phyloP scores from a whole-genome alignment of 148 eudicot species.

The Mesembryanthemum crystallinum region DNA sequence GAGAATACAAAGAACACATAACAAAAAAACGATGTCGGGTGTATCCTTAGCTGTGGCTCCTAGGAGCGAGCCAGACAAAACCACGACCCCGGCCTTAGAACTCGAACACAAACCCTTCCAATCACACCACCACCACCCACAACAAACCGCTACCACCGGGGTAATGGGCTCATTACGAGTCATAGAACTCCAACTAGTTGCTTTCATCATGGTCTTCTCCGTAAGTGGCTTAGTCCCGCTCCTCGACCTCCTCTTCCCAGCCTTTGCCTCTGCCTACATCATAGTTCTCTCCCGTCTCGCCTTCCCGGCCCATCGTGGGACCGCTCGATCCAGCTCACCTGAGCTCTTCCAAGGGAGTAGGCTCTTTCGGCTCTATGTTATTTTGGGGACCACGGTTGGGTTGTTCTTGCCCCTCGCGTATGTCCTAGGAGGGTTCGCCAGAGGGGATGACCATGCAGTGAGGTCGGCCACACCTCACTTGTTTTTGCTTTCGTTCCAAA shows the following conservation, averaged over 20 bases:
- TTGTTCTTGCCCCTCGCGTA: conserved; percentile 85
- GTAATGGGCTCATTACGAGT: conserved; percentile 73
- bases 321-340: background rate
- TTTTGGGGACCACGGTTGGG: conserved; percentile 67
- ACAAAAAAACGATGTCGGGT: conserved; percentile 53
- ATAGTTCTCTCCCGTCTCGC: conserved; percentile 57
- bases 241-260: conserved; percentile 68
- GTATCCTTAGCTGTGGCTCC: conserved; percentile 63
- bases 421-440: conserved; percentile 83
- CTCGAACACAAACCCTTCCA: conserved; percentile 17
- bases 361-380: conserved; percentile 46
- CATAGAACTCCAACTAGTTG: conserved; percentile 83
- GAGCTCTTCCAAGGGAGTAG: conserved; percentile 52
- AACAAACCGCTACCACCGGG: conserved; percentile 27
- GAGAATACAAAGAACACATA: background rate
- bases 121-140: conserved; percentile 11
- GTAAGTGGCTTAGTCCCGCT: conserved; percentile 87
- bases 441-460: conserved; percentile 85
- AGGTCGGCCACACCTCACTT: conserved; percentile 83
- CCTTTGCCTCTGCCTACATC: conserved; percentile 58
- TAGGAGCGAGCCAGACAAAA: conserved; percentile 28
- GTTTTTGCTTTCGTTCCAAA: conserved; percentile 81
- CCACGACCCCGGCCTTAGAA: conserved; percentile 16
- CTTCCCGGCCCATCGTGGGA: conserved; percentile 42
- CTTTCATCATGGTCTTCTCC: conserved; percentile 93